Percentiles rank a stretch among this genome's conserved stretches.
Evolutionary conservation across 108 stramenopile species (phyloP).

Genomic region (Pseudonitzschia pungens): DNA sequence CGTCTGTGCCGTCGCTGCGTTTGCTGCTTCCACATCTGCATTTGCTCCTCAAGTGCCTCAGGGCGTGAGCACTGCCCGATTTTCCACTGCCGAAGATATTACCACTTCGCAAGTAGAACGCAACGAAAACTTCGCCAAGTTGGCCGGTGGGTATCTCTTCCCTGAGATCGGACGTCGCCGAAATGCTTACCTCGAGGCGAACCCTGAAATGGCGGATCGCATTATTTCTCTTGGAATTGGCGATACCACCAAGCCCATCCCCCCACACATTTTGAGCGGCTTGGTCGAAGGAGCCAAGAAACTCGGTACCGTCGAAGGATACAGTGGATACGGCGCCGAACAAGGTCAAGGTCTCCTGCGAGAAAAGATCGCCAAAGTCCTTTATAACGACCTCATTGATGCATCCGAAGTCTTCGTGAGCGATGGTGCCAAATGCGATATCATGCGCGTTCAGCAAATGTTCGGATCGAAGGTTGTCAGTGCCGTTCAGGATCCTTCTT

Average conservation of each 20-base stretch:
- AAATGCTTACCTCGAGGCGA: constrained; percentile 83
- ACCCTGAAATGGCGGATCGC: constrained; percentile 89
- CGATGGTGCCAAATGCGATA: constrained; percentile 98
- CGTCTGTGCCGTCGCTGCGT: constrained; percentile 14
- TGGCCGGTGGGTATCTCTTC: constrained; percentile 92
- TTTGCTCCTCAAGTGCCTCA: constrained; percentile 15
- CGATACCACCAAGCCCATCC: constrained; percentile 96
- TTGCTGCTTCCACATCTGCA: constrained; percentile 20
- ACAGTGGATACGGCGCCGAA: constrained; percentile 95
- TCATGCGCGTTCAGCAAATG: constrained; percentile 94
- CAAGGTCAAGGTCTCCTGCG: constrained; percentile 87
- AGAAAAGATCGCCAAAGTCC: constrained; percentile 86
- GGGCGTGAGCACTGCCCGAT: constrained; percentile 29
- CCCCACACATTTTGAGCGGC: constrained; percentile 91
- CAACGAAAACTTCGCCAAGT: constrained; percentile 90
- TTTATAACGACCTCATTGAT: constrained; percentile 89
- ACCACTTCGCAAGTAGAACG: constrained; percentile 60
- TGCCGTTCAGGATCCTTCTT: constrained; percentile 96
- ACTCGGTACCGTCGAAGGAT: constrained; percentile 91
- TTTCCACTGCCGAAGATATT: constrained; percentile 18
- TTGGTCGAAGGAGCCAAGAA: constrained; percentile 82
- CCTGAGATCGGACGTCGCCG: constrained; percentile 97
- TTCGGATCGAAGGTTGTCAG: constrained; percentile 90
- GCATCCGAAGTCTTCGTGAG: constrained; percentile 96
- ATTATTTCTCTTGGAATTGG: constrained; percentile 96